Conservation (phyloP, 495 filamentous ascomycete species). For the Talaromyces nanjingensis region DNA sequence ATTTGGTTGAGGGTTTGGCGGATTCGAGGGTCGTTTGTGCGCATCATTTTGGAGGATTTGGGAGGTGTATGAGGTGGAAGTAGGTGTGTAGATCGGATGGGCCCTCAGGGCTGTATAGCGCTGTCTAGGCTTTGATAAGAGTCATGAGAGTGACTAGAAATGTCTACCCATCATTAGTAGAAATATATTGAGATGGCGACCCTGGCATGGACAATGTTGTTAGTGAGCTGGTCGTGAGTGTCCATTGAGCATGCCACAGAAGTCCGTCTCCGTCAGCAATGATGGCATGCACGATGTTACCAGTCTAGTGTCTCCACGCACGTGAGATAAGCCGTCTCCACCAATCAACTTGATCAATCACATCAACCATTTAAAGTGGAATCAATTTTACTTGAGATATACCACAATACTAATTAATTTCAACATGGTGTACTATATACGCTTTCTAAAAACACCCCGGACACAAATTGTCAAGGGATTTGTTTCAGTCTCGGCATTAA, state of each 20-base stretch:
- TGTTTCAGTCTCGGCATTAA: constrained; percentile 39
- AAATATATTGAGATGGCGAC: background rate
- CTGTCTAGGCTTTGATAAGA: too few species aligned
- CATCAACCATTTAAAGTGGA: background rate
- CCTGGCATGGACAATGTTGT: background rate
- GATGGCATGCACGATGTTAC: background rate
- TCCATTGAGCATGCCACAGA: background rate
- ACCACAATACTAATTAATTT: background rate
- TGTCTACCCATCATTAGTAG: background rate
- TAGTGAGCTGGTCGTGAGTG: background rate
- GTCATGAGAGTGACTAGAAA: background rate
- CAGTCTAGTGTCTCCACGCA: background rate
- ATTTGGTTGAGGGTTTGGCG: constrained; percentile 91
- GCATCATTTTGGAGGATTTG: constrained; percentile 37
- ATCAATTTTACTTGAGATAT: background rate
- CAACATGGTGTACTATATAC: constrained; percentile 63
- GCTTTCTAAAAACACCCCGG: constrained; percentile 61
- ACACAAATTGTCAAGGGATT: constrained; percentile 35
- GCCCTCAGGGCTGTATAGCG: background rate
- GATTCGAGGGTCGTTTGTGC: constrained; percentile 82
- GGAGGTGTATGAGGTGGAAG: background rate
- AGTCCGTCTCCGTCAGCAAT: background rate
- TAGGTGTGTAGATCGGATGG: background rate
- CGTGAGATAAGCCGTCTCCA: background rate
- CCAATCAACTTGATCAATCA: constrained; percentile 2